Conservation (phyloP, 768 basidiomycete species). For the Asterophora parasitica region DNA sequence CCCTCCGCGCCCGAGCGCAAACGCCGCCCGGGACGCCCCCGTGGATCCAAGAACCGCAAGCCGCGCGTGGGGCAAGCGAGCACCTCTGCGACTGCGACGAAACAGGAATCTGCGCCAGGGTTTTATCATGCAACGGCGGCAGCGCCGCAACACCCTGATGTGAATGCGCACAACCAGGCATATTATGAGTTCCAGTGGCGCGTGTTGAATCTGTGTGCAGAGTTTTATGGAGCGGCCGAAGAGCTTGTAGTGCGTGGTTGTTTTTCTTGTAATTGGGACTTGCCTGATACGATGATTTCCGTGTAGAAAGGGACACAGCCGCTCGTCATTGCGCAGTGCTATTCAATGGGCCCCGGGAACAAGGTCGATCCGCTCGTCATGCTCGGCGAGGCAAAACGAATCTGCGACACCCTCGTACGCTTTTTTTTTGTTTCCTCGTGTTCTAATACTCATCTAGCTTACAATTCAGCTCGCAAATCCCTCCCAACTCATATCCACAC, state of each 20-base stretch:
- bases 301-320: slow-evolving; percentile 56
- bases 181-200: slow-evolving; percentile 89
- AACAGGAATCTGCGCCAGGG: slow-evolving; percentile 28
- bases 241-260: slow-evolving; percentile 68
- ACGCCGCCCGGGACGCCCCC: slow-evolving; percentile 72
- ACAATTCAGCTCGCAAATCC: slow-evolving; percentile 64
- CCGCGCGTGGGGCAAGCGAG: slow-evolving; percentile 27
- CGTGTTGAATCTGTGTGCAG: slow-evolving; percentile 74
- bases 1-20: slow-evolving; percentile 42
- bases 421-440: not conserved
- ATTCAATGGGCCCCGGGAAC: slow-evolving; percentile 62
- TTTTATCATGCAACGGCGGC: slow-evolving; percentile 37
- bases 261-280: no score
- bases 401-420: slow-evolving; percentile 71
- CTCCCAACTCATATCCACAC: slow-evolving; percentile 58
- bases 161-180: slow-evolving; percentile 65
- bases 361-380: slow-evolving; percentile 73
- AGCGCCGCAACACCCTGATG: slow-evolving; percentile 36
- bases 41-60: slow-evolving; percentile 74
- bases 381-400: slow-evolving; percentile 71
- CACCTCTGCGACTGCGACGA: slow-evolving; percentile 1
- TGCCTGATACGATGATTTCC: no score
- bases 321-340: slow-evolving; percentile 75
- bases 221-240: slow-evolving; percentile 83
- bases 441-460: not conserved